phyloP scores from a whole-genome alignment of 2,329 filamentous ascomycete genomes.

The Aciculosporium take region DNA sequence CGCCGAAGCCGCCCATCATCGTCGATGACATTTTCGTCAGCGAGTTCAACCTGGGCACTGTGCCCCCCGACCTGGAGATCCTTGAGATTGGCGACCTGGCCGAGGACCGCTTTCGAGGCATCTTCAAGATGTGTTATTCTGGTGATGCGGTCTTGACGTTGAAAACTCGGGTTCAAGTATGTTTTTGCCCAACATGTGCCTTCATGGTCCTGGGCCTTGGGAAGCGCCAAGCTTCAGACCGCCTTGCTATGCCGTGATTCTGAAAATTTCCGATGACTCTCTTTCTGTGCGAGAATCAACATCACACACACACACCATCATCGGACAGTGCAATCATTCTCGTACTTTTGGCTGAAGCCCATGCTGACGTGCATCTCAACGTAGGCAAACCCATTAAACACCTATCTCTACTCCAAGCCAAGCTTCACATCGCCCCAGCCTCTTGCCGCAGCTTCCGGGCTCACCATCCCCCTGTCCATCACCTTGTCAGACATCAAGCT shows the following conservation, averaged over 20 bases:
- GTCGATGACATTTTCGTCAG: slow-evolving; percentile 98
- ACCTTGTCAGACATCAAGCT: slow-evolving; percentile 91
- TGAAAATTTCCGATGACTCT: slow-evolving; percentile 9
- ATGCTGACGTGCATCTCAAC: slow-evolving; percentile 3
- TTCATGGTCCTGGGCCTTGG: too few relatives aligned
- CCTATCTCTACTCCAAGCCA: slow-evolving; percentile 82
- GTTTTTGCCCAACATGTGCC: too few relatives aligned
- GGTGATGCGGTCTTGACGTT: slow-evolving; percentile 92
- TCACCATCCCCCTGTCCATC: slow-evolving; percentile 96
- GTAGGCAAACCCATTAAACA: slow-evolving; percentile 88
- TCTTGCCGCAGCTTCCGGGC: slow-evolving; percentile 73
- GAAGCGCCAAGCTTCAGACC: too few relatives aligned
- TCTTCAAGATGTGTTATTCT: slow-evolving; percentile 98
- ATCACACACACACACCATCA: background rate
- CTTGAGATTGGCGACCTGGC: slow-evolving; percentile 94
- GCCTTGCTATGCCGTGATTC: slow-evolving; percentile 6
- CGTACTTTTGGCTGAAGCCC: background rate
- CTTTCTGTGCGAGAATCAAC: background rate
- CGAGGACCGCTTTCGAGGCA: slow-evolving; percentile 90
- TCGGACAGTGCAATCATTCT: background rate
- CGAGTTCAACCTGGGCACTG: slow-evolving; percentile 89
- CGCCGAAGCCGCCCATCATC: slow-evolving; percentile 93
- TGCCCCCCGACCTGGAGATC: slow-evolving; percentile 90
- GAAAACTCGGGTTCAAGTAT: slow-evolving; percentile 83
- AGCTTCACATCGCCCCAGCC: slow-evolving; percentile 87